Evolutionary conservation across 2,329 filamentous ascomycete species (phyloP), one percentile per base, ranked within the genome.

Genomic region (Pseudocercospora pini-densiflorae): DNA sequence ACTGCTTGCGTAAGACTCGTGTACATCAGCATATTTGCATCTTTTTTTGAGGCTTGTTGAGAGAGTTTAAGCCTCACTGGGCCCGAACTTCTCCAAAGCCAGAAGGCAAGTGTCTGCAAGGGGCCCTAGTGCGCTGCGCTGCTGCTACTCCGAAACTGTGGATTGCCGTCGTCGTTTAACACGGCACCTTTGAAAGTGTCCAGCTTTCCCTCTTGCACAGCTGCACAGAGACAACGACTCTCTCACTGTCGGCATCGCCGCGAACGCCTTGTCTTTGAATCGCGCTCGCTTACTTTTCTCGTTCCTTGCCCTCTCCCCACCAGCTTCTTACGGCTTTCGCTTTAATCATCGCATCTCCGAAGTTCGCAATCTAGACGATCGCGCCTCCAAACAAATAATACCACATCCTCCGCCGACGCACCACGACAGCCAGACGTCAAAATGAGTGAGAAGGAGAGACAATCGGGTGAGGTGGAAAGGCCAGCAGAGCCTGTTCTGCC

Each of bases 391-490:
- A 10, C 45, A 49, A 51, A 49, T 23, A 51, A 23, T 49, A 21
- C 47, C 47, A 51, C 47, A 27, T 14, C 45, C 45, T 49, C 51
- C 51, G 24, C 21, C 51, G 21, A n/a, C 23, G 8, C 2, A 24
- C 51, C 21, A 21, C 16, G 29, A 65, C 49, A 19, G 72, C 76
- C 68, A 77, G 82, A 79, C 68, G 91, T 90, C 88, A 86, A 83
- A 75, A 91, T 86, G 78, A 84, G 91, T 78, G 92, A 97, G 81
- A 97, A 97, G 83, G 89, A 86, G 74, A 90, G 94, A 78, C 85
- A 89, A 75, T 97, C 93, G 55, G 91, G 91, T 80, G 94, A 97
- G 80, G 84, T 87, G 74, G 83, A 87, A 64, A 87, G 90, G 79
- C 59, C 68, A 61, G 86, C 88, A 70, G 80, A 83, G 70, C 88